Evolutionary conservation across 139 green algal genomes (phyloP), one percentile per base, ranked within the genome.

Genomic region (Auxenochlorella pyrenoidosa): DNA sequence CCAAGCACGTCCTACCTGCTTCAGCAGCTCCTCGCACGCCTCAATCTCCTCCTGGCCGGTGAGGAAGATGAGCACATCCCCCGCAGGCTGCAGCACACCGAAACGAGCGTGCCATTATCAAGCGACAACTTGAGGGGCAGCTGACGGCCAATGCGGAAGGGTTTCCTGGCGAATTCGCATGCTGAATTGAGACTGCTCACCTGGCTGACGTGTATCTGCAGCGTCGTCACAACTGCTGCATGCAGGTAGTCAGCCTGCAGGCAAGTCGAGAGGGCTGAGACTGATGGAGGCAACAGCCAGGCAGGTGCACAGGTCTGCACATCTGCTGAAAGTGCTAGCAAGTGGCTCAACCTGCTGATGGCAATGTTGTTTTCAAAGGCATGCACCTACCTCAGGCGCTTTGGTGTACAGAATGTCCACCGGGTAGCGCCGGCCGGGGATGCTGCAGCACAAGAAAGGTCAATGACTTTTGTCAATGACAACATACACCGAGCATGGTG

Each of bases 371-470:
- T 6, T 54, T 6, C 47, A 54, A 54, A 18, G 47, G 47, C 47
- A 10, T 79, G 3, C 26, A 3, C n/a, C 8, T 32, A 63, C 51
- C 87, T 98, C 96, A 21, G 96, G 96, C 21, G 95, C 95, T 86
- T 99, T 99, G 73, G 97, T 98, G 94, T 99, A 99, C 80, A 98
- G 86, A 87, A 99, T 99, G 90, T 99, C 97, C 30, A 99, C 97
- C 8, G 96, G 96, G 92, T 99, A 99, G 34, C 91, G 88, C 34
- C 96, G 88, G 16, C 96, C 96, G 24, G 96, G 96, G 40, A 99
- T 94, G 84, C 94, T 93, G 84, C 83, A 60, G 41, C 2, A 18
- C 28, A n/a, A 36, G 3, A 36, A 36, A 13, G 34, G 24, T 40
- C 28, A 41, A 26, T n/a, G n/a, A n/a, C n/a, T n/a, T n/a, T n/a